Evolutionary conservation across 306 rosid genomes (phyloP).

Genomic region (Phaseolus lunatus): DNA sequence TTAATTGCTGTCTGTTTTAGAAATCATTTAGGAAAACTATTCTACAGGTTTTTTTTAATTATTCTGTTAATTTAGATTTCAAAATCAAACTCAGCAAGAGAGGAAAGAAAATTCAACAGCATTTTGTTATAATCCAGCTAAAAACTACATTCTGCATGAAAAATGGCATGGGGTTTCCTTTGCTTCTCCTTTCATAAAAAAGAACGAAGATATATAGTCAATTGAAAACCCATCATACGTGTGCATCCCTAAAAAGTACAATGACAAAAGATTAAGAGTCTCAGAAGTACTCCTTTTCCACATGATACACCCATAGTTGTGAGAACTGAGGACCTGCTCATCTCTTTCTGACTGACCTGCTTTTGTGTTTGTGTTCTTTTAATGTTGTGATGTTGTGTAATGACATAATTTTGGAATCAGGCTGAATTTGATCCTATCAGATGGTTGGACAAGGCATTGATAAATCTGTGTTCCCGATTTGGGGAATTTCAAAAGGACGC

Average conservation of each 20-base stretch:
- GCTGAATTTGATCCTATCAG: slow-evolving; percentile 99
- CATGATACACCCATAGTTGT: slow-evolving; percentile 11
- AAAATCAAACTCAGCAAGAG: no score
- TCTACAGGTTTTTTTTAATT: no score
- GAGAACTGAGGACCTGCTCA: slow-evolving; percentile 27
- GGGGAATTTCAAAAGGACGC: slow-evolving; percentile 91
- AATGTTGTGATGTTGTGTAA: slow-evolving; percentile 41
- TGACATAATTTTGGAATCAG: slow-evolving; percentile 57
- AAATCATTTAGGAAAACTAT: no score
- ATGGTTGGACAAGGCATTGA: slow-evolving; percentile 97
- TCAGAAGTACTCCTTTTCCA: slow-evolving; percentile 21
- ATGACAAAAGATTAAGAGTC: background rate
- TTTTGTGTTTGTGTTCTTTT: slow-evolving; percentile 27
- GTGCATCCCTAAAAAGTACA: slow-evolving; percentile 9
- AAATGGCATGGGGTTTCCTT: slow-evolving; percentile 18
- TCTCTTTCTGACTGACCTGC: slow-evolving; percentile 23
- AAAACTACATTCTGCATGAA: no score
- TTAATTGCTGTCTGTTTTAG: background rate
- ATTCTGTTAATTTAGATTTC: no score
- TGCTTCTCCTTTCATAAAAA: slow-evolving; percentile 14
- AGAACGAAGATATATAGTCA: background rate
- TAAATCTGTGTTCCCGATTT: slow-evolving; percentile 86
- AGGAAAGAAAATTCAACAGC: no score
- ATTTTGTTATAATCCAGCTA: no score
- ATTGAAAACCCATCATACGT: background rate